Percentiles rank a stretch among this genome's conserved stretches.
Evolutionary conservation across 75 land plant genomes (phyloP).

Genomic region (Gnetum montanum): DNA sequence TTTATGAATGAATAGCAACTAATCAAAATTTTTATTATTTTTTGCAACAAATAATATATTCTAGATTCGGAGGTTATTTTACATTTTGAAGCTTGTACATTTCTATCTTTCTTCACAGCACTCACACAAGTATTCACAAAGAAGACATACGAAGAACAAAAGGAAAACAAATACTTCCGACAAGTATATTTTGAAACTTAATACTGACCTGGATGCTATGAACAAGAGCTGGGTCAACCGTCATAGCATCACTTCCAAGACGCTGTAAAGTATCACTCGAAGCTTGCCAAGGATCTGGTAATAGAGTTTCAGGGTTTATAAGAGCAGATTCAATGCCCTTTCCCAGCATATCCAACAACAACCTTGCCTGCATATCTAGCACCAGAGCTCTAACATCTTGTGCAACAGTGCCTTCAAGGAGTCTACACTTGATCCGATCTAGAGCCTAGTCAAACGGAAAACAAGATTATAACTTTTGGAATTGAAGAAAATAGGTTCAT

Average conservation of each 20-base stretch:
- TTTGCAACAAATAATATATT: no score
- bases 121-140: no score
- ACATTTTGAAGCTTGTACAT: no score
- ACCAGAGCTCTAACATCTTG: conserved; percentile 97
- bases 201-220: conserved; percentile 73
- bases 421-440: conserved; percentile 91
- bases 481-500: neutral
- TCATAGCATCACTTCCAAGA: conserved; percentile 82
- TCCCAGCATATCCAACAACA: conserved; percentile 90
- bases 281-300: conserved; percentile 94
- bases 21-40: no score
- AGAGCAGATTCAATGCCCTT: conserved; percentile 98
- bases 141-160: no score
- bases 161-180: no score
- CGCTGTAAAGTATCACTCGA: conserved; percentile 70
- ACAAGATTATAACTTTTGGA: neutral
- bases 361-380: conserved; percentile 96
- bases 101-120: no score
- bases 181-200: no score
- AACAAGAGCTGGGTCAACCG: conserved; percentile 84
- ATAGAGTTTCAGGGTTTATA: conserved; percentile 75
- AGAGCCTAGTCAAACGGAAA: conserved; percentile 65
- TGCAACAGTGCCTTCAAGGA: conserved; percentile 93
- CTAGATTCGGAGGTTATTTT: no score
- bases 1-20: no score